These are phyloP conservation scores for Ettlia oleoabundans DNA, from an alignment of 139 green algal species.

Conservation along the genomic window DNA sequence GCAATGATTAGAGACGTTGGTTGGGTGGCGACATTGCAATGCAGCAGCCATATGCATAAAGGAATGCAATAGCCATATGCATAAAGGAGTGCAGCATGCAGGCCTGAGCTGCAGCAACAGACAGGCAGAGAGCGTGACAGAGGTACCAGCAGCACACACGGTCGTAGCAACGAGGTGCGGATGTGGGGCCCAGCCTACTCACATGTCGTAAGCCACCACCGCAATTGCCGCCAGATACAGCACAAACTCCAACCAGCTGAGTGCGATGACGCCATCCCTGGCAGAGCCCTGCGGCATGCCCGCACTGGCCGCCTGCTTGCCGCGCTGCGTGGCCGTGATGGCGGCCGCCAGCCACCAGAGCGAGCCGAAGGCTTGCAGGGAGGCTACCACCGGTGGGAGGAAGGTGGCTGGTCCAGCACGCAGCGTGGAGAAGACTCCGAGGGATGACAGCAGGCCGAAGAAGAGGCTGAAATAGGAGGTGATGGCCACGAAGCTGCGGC, in stretches of 20 bases:
- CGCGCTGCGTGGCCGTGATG: background rate
- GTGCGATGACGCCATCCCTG: background rate
- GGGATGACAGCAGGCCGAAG: background rate
- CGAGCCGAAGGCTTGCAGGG: background rate
- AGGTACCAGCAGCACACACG: too few relatives aligned
- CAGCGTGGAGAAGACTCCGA: background rate
- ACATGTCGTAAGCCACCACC: background rate
- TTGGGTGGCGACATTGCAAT: too few relatives aligned
- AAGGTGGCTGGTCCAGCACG: background rate
- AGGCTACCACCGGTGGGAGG: background rate
- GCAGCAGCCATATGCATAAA: too few relatives aligned
- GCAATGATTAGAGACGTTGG: background rate
- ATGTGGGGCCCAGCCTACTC: conserved; percentile 1
- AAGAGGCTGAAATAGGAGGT: background rate
- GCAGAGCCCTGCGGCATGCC: background rate
- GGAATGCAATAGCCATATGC: too few relatives aligned
- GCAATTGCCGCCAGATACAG: background rate
- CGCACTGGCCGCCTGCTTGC: background rate
- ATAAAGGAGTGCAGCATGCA: too few relatives aligned
- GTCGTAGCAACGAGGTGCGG: background rate
- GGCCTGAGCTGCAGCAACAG: too few relatives aligned
- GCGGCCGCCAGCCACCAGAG: background rate
- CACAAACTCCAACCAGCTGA: conserved; percentile 2
- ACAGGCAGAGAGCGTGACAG: too few relatives aligned
- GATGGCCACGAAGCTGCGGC: background rate